Evolutionary conservation across 2,329 filamentous ascomycete species (phyloP).

Genomic region (Fusarium nodosum): DNA sequence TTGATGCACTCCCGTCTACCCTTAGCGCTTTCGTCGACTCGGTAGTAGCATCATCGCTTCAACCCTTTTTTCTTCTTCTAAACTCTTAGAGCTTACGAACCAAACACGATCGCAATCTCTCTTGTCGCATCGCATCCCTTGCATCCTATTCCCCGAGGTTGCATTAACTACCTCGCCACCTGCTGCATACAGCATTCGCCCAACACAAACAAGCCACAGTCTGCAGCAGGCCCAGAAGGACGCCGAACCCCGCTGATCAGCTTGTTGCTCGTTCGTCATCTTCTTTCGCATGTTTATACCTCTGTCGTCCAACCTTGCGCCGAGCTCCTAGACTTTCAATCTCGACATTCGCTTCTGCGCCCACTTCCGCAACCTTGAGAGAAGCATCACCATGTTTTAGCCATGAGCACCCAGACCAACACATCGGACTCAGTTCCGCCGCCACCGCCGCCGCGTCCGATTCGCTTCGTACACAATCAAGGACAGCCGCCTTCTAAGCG

Average conservation of each 20-base stretch:
- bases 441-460: conserved; percentile 66
- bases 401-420: conserved; percentile 63
- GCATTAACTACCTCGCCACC: conserved; percentile 36
- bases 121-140: conserved; percentile 37
- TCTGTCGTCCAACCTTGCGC: conserved; percentile 38
- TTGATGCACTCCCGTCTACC: conserved; percentile 40
- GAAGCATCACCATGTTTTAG: conserved; percentile 56
- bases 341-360: conserved; percentile 28
- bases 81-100: conserved; percentile 13
- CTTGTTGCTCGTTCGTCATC: conserved; percentile 41
- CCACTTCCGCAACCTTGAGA: conserved; percentile 25
- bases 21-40: conserved; percentile 23
- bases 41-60: neutral
- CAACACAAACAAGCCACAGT: conserved; percentile 34
- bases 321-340: conserved; percentile 14
- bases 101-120: conserved; percentile 22
- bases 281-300: conserved; percentile 23
- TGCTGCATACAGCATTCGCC: conserved; percentile 22
- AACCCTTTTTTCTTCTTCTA: conserved; percentile 7
- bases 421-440: conserved; percentile 57
- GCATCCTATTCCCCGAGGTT: conserved; percentile 24
- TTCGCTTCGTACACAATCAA: conserved; percentile 86
- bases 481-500: conserved; percentile 84
- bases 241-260: conserved; percentile 41
- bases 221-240: conserved; percentile 35